Percentiles rank a stretch among this genome's conserved stretches.
Conservation (phyloP, 1,139 yeast species). For the Kurtzmaniella quercitrusa region DNA sequence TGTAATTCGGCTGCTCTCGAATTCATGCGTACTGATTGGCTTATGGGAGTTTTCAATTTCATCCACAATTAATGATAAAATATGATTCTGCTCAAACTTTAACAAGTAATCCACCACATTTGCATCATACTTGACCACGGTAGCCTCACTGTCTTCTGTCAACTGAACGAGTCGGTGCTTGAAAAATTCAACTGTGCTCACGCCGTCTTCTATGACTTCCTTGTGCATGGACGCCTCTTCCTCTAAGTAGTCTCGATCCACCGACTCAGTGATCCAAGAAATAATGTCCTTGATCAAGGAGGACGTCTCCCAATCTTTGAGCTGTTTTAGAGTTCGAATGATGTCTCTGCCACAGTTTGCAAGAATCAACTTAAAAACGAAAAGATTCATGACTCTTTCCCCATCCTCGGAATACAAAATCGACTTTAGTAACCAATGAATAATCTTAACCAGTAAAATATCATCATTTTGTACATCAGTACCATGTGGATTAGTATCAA, state of each 20-base stretch:
- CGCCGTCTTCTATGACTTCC: neutral
- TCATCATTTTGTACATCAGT: constrained; percentile 9
- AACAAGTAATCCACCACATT: constrained; percentile 6
- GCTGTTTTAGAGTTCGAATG: constrained; percentile 13
- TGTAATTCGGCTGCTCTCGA: constrained; percentile 25
- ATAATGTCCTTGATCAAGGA: constrained; percentile 15
- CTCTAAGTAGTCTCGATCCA: constrained; percentile 12
- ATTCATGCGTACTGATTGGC: constrained; percentile 13
- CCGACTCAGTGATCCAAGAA: constrained; percentile 10
- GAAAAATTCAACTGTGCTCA: constrained; percentile 8
- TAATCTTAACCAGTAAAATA: constrained; percentile 5
- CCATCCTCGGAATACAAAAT: constrained; percentile 2
- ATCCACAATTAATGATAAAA: constrained; percentile 14
- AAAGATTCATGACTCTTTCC: constrained; percentile 10
- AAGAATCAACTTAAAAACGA: constrained; percentile 24
- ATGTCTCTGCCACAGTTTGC: constrained; percentile 21
- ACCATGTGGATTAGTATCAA: constrained; percentile 7
- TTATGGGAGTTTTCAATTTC: constrained; percentile 19
- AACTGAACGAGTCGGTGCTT: constrained; percentile 8
- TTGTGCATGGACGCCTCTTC: constrained; percentile 1
- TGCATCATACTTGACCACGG: constrained; percentile 6
- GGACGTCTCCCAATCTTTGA: constrained; percentile 15
- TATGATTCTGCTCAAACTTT: constrained; percentile 10
- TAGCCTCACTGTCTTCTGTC: constrained; percentile 4
- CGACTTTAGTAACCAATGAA: constrained; percentile 4